Evolutionary conservation across 345 rosid genomes (phyloP).

Genomic region (Excoecaria cochinchinensis): DNA sequence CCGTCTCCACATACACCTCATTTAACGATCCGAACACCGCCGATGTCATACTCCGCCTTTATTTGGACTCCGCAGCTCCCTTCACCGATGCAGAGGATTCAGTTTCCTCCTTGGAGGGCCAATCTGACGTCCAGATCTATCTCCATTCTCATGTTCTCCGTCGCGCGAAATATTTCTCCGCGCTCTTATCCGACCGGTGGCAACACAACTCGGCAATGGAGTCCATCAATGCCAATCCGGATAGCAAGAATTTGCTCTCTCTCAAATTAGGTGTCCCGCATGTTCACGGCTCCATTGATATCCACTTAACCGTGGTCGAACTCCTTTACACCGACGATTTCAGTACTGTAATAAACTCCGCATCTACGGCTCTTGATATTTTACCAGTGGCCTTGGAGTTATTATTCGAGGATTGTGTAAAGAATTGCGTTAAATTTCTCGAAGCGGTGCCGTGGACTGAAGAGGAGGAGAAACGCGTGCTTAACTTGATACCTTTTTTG

Average conservation of each 20-base stretch:
- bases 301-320: constrained; percentile 42
- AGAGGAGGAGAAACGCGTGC: constrained; percentile 55
- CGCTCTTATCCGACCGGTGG: constrained; percentile 69
- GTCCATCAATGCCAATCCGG: background rate
- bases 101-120: constrained; percentile 1
- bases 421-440: constrained; percentile 44
- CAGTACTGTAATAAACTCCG: constrained; percentile 33
- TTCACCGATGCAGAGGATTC: constrained; percentile 15
- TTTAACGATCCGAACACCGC: constrained; percentile 51
- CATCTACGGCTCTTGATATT: constrained; percentile 50
- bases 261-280: constrained; percentile 35
- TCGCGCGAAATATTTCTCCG: constrained; percentile 59
- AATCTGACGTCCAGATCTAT: constrained; percentile 45
- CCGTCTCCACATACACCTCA: constrained; percentile 2
- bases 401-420: constrained; percentile 61
- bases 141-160: constrained; percentile 56
- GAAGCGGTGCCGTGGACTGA: constrained; percentile 78
- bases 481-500: constrained; percentile 44
- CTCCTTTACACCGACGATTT: constrained; percentile 57
- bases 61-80: constrained; percentile 22
- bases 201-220: constrained; percentile 14
- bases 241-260: constrained; percentile 4
- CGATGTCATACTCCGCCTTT: constrained; percentile 47
- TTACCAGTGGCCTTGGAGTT: constrained; percentile 58
- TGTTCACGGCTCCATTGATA: constrained; percentile 31